Evolutionary conservation across 73 alveolate genomes (phyloP).

Genomic region (Urostyla sp.): DNA sequence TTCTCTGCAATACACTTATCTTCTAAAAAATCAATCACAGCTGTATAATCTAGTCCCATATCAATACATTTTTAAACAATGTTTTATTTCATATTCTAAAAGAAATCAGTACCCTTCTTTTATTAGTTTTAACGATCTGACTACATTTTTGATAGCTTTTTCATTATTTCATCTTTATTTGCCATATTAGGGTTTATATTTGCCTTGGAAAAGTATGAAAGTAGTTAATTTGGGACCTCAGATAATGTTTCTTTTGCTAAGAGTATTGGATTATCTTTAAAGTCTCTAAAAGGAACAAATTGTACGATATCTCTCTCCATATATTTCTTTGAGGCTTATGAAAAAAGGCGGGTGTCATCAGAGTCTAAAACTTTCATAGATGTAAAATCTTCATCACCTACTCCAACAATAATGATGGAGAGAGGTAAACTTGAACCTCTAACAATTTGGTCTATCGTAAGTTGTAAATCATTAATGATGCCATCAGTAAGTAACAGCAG

Average conservation of each 20-base stretch:
- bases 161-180: slow-evolving; percentile 46
- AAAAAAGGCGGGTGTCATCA: slow-evolving; percentile 86
- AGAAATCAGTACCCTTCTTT: slow-evolving; percentile 1
- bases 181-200: slow-evolving; percentile 69
- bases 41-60: slow-evolving; percentile 9
- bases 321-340: slow-evolving; percentile 64
- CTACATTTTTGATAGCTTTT: slow-evolving; percentile 19
- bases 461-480: slow-evolving; percentile 86
- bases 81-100: slow-evolving; percentile 14
- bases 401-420: slow-evolving; percentile 93
- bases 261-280: slow-evolving; percentile 72
- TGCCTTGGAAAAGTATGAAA: slow-evolving; percentile 77
- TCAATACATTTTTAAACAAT: background rate
- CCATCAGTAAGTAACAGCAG: slow-evolving; percentile 96
- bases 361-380: slow-evolving; percentile 93
- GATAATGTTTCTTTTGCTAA: slow-evolving; percentile 91
- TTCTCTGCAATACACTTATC: slow-evolving; percentile 16
- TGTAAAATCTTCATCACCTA: slow-evolving; percentile 93
- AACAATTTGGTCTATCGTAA: slow-evolving; percentile 90
- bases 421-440: slow-evolving; percentile 92
- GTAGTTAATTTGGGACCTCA: slow-evolving; percentile 90
- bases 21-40: background rate
- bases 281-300: slow-evolving; percentile 86
- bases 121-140: background rate
- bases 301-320: slow-evolving; percentile 86